Percentiles rank a stretch among this genome's conserved stretches.
Conservation (phyloP, 768 basidiomycete species). For the Boletus rubroflammeus region DNA sequence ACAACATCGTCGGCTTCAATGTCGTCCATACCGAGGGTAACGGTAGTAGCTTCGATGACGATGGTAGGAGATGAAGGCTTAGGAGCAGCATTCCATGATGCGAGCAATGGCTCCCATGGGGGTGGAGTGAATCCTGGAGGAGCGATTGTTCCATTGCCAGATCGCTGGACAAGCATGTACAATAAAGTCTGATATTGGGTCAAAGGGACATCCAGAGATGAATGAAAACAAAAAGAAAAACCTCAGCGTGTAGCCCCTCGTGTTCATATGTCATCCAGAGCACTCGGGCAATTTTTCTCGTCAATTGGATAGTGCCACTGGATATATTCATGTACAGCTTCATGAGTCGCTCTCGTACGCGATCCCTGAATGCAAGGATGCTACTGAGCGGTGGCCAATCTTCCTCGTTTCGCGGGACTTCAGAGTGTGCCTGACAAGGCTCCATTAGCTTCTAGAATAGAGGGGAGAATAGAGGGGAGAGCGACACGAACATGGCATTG, state of each 20-base stretch:
- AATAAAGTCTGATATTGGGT: conserved; percentile 60
- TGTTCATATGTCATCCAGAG: conserved; percentile 92
- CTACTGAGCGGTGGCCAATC: conserved; percentile 80
- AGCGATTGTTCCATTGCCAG: conserved; percentile 73
- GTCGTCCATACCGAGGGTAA: conserved; percentile 83
- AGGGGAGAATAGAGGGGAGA: neutral
- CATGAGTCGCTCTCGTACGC: conserved; percentile 70
- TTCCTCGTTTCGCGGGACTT: conserved; percentile 72
- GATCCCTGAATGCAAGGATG: conserved; percentile 75
- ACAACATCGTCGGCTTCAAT: conserved; percentile 61
- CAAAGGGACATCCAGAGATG: neutral
- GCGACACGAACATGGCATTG: conserved; percentile 68
- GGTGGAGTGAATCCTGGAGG: conserved; percentile 75
- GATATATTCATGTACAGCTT: conserved; percentile 71
- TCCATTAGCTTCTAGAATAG: neutral
- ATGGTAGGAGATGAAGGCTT: conserved; percentile 43
- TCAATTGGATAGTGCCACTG: conserved; percentile 46
- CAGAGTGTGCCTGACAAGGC: conserved; percentile 69
- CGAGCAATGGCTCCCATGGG: conserved; percentile 57
- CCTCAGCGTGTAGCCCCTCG: conserved; percentile 84
- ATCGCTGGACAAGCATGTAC: conserved; percentile 89
- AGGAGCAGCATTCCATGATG: conserved; percentile 45
- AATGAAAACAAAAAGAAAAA: conserved; percentile 17
- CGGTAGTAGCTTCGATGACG: conserved; percentile 51
- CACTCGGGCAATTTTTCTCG: conserved; percentile 69